Percentiles rank a stretch among this genome's conserved stretches.
Conservation (phyloP, 2,329 filamentous ascomycete species). For the Claviceps cyperi region DNA sequence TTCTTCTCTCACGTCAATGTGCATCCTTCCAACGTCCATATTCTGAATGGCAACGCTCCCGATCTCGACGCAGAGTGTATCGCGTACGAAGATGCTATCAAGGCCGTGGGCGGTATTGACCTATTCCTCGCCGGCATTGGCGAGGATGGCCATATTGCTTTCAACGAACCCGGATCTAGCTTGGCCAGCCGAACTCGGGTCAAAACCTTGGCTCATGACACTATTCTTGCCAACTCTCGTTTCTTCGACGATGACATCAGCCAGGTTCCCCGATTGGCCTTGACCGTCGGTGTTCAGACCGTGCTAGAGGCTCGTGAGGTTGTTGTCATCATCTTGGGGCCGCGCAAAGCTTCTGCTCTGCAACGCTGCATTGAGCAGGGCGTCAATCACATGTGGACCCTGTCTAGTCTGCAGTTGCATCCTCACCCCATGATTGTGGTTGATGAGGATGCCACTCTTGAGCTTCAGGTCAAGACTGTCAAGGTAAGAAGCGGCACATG, state of each 20-base stretch:
- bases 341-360: constrained; percentile 66
- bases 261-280: constrained; percentile 65
- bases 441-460: constrained; percentile 64
- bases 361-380: constrained; percentile 70
- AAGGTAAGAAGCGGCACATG: constrained; percentile 25
- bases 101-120: constrained; percentile 62
- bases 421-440: constrained; percentile 70
- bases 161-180: constrained; percentile 78
- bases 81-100: constrained; percentile 67
- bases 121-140: constrained; percentile 77
- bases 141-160: constrained; percentile 76
- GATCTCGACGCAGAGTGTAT: constrained; percentile 66
- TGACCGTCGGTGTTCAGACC: constrained; percentile 76
- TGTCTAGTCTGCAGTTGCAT: constrained; percentile 68
- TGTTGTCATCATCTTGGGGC: constrained; percentile 67
- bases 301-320: constrained; percentile 71
- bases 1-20: constrained; percentile 81
- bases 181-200: constrained; percentile 65
- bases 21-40: constrained; percentile 68
- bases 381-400: constrained; percentile 83
- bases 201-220: constrained; percentile 79
- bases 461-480: constrained; percentile 61
- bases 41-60: constrained; percentile 65
- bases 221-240: constrained; percentile 69
- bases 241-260: constrained; percentile 66